Evolutionary conservation across 1,284 basidiomycete genomes (phyloP), one percentile per base, ranked within the genome.

Genomic region (Marasmius oreades): DNA sequence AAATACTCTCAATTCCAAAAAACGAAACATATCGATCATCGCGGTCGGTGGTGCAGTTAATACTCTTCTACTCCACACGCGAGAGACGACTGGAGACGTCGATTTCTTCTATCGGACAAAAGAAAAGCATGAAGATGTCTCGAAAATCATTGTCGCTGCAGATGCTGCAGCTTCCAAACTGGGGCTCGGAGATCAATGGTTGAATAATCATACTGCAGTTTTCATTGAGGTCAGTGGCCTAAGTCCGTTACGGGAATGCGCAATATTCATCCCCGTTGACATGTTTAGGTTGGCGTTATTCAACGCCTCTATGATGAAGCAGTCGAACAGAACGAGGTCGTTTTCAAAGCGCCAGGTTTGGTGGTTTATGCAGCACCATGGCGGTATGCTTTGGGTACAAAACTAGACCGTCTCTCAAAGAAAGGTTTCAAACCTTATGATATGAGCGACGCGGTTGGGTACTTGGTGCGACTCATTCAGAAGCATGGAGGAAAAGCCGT

Each of bases 101-200:
- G 55, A 56, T 52, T 56, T 56, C 43, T 56, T 56, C 28, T 56
- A 52, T 22, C n/a, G 37, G 18, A 56, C 55, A 5, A 56, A 56
- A 33, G 44, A 4, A 10, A 52, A 52, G 55, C 23, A 39, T 28
- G 55, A 42, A 47, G 53, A 55, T 22, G 45, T 50, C 2, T 18
- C 31, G 3, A n/a, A 20, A 12, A 23, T 55, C 11, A 48, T 47
- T n/a, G 4, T 33, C 18, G 55, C 39, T 50, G 54, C 42, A 14
- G 48, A 36, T 47, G 24, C 46, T 47, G 54, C 48, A 14, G 10
- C 16, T 11, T 51, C 28, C 14, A 16, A 7, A 22, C 37, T 50
- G 44, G 22, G 36, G 43, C 31, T 48, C n/a, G 45, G 20, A 3
- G 33, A 47, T 31, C 44, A 47, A 1, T 55, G 54, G 46, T 26